Evolutionary conservation across 1,139 yeast genomes (phyloP), one percentile per base, ranked within the genome.

Genomic region (Candida dubliniensis): DNA sequence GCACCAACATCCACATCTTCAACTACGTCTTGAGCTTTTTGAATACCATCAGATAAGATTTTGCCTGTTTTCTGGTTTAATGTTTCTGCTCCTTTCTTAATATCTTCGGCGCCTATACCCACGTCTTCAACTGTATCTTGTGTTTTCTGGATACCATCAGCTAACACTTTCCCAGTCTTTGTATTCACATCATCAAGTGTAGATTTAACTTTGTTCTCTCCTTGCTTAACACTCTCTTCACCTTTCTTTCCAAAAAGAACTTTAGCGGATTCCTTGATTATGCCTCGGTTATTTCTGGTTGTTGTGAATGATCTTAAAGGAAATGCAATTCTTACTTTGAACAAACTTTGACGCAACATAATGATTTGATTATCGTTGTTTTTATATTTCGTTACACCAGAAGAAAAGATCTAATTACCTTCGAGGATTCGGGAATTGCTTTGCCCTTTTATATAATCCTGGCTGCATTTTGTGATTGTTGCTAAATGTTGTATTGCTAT

Each of bases 171-270:
- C 7, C 42, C 38, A 7, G 38, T 30, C 11, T 27, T 26, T 18
- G 34, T 26, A n/a, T 40, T 40, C 13, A 42, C 41, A 11, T 37
- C 38, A 31, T 44, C 43, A 1, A 36, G 40, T 27, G 40, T 37
- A 13, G 33, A 37, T 18, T 34, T 32, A n/a, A 44, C 41, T 29
- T 42, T 36, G 24, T 44, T 42, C 12, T 42, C 36, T 23, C 29
- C 27, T 15, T 27, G 34, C 13, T n/a, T 18, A 9, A 35, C 37
- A 18, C 18, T 18, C n/a, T 33, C 31, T 23, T 44, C 45, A 2
- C 50, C 50, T 14, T 47, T 44, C 11, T 40, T 37, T 5, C 50
- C 50, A 25, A 37, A 47, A 2, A 47, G 34, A 11, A 36, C 46
- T 33, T 42, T 23, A 5, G 31, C 32, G 8, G 32, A 23, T 8